phyloP scores from a whole-genome alignment of 1,284 basidiomycete genomes.

The Bondarzewia mesenterica region DNA sequence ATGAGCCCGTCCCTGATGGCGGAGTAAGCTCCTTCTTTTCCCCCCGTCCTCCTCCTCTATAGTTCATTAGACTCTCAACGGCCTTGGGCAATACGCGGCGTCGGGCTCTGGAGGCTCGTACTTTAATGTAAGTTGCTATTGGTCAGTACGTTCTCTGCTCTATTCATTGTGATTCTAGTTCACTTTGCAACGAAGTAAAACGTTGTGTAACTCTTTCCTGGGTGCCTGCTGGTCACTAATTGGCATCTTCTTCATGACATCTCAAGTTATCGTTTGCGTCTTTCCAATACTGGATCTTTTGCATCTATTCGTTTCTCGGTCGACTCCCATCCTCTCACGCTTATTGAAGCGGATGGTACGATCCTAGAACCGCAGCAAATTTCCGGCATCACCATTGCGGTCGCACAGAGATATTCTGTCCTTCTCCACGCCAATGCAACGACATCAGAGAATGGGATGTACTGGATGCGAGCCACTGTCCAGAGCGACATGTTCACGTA shows the following conservation, averaged over 20 bases:
- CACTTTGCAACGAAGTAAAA: constrained; percentile 21
- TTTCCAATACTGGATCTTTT: constrained; percentile 42
- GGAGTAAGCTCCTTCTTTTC: too few species aligned
- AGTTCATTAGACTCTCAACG: too few species aligned
- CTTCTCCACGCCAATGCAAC: constrained; percentile 29
- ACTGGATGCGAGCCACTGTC: constrained; percentile 33
- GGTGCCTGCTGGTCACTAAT: too few species aligned
- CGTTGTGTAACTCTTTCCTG: constrained; percentile 13
- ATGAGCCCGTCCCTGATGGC: too few species aligned
- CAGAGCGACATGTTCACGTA: constrained; percentile 30
- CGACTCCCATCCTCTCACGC: constrained; percentile 34
- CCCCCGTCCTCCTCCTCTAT: too few species aligned
- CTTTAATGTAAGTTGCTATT: constrained; percentile 21
- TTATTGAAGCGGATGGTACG: constrained; percentile 40
- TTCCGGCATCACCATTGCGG: constrained; percentile 28
- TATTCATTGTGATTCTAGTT: constrained; percentile 12
- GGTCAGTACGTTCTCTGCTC: too few species aligned
- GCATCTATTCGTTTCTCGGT: constrained; percentile 35
- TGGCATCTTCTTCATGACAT: background rate
- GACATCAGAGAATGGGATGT: constrained; percentile 23
- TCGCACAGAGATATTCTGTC: constrained; percentile 40
- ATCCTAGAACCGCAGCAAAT: constrained; percentile 29
- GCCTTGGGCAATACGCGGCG: constrained; percentile 27
- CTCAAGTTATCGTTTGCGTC: constrained; percentile 40
- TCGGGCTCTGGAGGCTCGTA: too few species aligned